A percentile compares a stretch with the other conserved stretches of the same genome.
These are phyloP conservation scores for Orychophragmus violaceus DNA, from an alignment of 345 rosid species.

Conservation along the genomic window DNA sequence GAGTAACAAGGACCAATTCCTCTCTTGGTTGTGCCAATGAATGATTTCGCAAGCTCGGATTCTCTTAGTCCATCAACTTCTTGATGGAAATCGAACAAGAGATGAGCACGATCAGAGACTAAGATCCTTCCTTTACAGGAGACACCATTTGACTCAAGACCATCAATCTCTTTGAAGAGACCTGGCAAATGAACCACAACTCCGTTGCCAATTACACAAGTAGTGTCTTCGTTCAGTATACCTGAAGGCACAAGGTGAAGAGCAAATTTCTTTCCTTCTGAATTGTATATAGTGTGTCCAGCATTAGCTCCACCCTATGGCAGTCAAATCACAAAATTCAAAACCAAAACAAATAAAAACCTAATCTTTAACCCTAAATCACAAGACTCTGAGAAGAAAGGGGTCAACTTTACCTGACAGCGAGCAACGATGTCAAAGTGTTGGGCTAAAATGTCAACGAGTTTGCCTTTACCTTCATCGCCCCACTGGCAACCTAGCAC, in stretches of 20 bases:
- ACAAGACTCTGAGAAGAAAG: too few species aligned
- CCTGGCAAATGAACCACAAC: slow-evolving; percentile 93
- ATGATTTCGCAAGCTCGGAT: slow-evolving; percentile 81
- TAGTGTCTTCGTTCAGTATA: slow-evolving; percentile 75
- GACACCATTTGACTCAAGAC: slow-evolving; percentile 74
- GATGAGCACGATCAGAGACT: slow-evolving; percentile 91
- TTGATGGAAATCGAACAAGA: slow-evolving; percentile 92
- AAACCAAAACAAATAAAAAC: too few species aligned
- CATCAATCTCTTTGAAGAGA: slow-evolving; percentile 79
- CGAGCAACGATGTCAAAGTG: slow-evolving; percentile 97
- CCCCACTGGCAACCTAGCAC: slow-evolving; percentile 97
- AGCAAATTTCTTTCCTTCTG: slow-evolving; percentile 93
- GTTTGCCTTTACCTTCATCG: slow-evolving; percentile 99
- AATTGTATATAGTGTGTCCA: slow-evolving; percentile 92
- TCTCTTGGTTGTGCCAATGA: slow-evolving; percentile 89
- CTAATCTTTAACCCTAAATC: background rate
- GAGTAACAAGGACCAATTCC: slow-evolving; percentile 95
- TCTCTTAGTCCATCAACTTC: slow-evolving; percentile 82
- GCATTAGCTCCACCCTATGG: slow-evolving; percentile 97
- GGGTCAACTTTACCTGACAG: slow-evolving; percentile 58
- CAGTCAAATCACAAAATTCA: background rate
- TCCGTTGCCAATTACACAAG: slow-evolving; percentile 91
- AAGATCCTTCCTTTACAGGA: slow-evolving; percentile 82
- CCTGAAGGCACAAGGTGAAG: slow-evolving; percentile 97
- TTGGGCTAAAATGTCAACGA: slow-evolving; percentile 81